Evolutionary conservation across 306 rosid genomes (phyloP), one percentile per base, ranked within the genome.

Genomic region (Senna siamea): DNA sequence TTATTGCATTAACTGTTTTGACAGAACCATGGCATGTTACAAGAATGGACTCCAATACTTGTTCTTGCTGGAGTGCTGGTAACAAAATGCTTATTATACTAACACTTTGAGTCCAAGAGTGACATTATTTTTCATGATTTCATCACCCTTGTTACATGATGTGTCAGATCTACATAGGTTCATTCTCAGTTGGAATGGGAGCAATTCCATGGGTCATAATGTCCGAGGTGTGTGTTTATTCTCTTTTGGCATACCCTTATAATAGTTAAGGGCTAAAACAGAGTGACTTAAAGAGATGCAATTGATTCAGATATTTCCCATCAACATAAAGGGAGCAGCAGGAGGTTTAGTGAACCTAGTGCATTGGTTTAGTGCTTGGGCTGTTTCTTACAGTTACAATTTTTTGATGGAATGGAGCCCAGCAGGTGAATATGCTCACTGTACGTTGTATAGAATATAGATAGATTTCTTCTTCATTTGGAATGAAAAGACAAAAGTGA

Each of bases 371-470:
- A 3, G 40, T 44, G 71, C 54, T 12, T 66, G 38, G 53, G 37
- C 22, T 44, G 71, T 66, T 14, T 66, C 72, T 2, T 66, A 46
- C 26, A 66, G 57, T 50, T 46, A 23, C 56, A 66, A 46, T 17
- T 66, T 66, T n/a, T n/a, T 26, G 5, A 46, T 66, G 71, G 54
- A 66, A 66, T 66, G 71, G 71, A 46, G 26, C 17, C 71, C 71
- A 44, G 41, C 71, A 46, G 56, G 71, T 23, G 40, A 41, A 63
- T 20, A 19, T 2, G 17, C 17, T 44, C 50, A 44, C 34, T 37
- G 9, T 1, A 52, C 5, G 8, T 37, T 5, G 37, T 32, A 5
- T 37, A 37, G 8, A 37, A 5, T 37, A 37, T 5, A 10, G 2
- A 11, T 22, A 9, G 15, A 61, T 19, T 17, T 20, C 30, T 63